Base-by-base conservation (phyloP, 768 basidiomycete species). In the Dentipellis sp. region DNA sequence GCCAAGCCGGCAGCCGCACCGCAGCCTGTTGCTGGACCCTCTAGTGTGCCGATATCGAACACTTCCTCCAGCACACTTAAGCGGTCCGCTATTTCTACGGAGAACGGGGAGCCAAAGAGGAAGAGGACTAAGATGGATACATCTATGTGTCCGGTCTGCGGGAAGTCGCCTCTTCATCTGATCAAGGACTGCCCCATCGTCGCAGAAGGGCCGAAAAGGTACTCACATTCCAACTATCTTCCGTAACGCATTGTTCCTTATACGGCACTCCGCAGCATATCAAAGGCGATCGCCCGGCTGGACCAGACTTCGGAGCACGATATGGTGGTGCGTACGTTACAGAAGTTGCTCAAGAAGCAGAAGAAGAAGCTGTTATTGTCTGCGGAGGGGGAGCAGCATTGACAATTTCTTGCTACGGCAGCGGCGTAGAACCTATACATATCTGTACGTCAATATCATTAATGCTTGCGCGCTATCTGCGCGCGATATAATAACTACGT, bases 171-270 rank as follows among this genome's bases (percentile, higher is more conserved):
- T 40, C 65, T 68, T 40, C 83, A 84, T 65, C 57, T 72, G 19
- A 59, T 79, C 10, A 74, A 78, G 63, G 72, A 76, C 23, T 91
- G 88, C 63, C 78, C 83, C 14, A 63, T 79, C 21, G 74, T 84
- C 2, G 58, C 57, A 6, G 71, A 72, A 53, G 87, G 85, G 1
- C 70, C 79, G 1, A 68, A 72, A 55, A 84, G 79, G 86, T 86
- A 59, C 38, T 58, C 21, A 14, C 12, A 34, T 14, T n/a, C 38
- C 22, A 45, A 45, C 40, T n/a, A n/a, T n/a, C n/a, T n/a, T 29
- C 3, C 6, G 29, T 29, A n/a, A 17, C 16, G 34, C 21, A 53
- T 56, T 48, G 40, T 34, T 23, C 10, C 42, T 49, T 21, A 10
- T 50, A 35, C 17, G 50, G 36, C 23, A 38, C 16, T 57, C 52